phyloP scores from a whole-genome alignment of 805 yeast species.

The Wickerhamiella galacta region DNA sequence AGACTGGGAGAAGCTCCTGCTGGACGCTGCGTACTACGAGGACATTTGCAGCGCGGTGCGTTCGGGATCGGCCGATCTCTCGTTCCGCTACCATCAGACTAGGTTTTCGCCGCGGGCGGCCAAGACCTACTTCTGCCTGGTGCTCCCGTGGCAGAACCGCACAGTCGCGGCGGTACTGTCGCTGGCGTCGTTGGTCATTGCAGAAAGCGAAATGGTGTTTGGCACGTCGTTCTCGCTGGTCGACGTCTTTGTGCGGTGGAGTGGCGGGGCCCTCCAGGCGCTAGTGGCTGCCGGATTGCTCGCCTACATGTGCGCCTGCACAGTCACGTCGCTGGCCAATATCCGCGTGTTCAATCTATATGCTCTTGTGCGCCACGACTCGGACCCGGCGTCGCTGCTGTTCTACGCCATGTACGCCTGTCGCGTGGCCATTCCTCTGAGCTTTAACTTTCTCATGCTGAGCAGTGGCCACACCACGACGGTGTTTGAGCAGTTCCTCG shows the following conservation, averaged over 20 bases:
- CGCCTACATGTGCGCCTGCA: conserved; percentile 51
- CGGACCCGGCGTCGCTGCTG: conserved; percentile 58
- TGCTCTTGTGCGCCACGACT: conserved; percentile 51
- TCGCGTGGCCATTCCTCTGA: conserved; percentile 65
- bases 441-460: conserved; percentile 61
- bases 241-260: conserved; percentile 28
- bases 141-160: conserved; percentile 33
- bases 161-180: conserved; percentile 28
- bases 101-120: conserved; percentile 26
- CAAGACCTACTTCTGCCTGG: conserved; percentile 26
- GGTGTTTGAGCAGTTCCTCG: conserved; percentile 56
- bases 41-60: conserved; percentile 34
- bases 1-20: conserved; percentile 36
- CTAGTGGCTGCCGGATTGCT: conserved; percentile 29
- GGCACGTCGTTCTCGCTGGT: conserved; percentile 49
- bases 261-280: conserved; percentile 27
- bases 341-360: conserved; percentile 60
- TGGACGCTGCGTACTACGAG: conserved; percentile 35
- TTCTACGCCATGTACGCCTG: conserved; percentile 71
- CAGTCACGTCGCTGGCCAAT: conserved; percentile 48
- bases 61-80: conserved; percentile 7
- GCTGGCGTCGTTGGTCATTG: conserved; percentile 33
- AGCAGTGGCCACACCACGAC: conserved; percentile 32
- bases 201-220: conserved; percentile 63
- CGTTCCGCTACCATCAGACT: conserved; percentile 12